Evolutionary conservation across 2,329 filamentous ascomycete genomes (phyloP), one percentile per base, ranked within the genome.

Genomic region (Calonectria crousiana): DNA sequence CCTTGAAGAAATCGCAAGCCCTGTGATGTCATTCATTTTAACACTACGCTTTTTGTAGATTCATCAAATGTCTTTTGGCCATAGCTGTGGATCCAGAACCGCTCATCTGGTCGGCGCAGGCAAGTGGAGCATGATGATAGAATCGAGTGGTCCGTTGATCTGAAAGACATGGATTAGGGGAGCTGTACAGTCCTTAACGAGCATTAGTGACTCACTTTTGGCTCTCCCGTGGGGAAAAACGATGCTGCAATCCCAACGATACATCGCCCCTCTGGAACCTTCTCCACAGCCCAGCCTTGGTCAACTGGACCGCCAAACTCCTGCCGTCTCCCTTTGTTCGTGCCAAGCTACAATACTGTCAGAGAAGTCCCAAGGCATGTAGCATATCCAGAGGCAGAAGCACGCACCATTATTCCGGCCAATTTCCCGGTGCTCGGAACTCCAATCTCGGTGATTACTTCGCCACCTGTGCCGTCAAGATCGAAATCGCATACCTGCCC

Each of bases 391-490:
- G 30, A 14, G 3, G 20, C 4, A 14, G 34, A 30, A 28, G 9
- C 16, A 74, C 64, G 10, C 13, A 70, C 73, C 73, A 67, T 70
- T 41, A 75, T 14, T 14, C 49, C 70, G 3, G 47, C 49, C 16
- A 73, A n/a, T 34, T 47, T 20, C 3, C 23, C 53, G 16, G n/a
- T 18, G 16, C 38, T 30, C 6, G 49, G n/a, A 14, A 73, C 60
- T 9, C 73, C 73, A 58, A 75, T 67, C 14, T 70, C 60, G 4
- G 28, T 62, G 23, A 75, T 67, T 3, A 53, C 16, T 58, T 75
- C 73, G 18, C 67, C 66, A 6, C 6, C 9, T 18, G 26, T n/a
- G 1, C 28, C 44, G 56, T 73, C 53, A 41, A 75, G 5, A 6
- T 56, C 32, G 4, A 75, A 47, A 30, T 41, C 32, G 1, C n/a